These are phyloP conservation scores for Mycena rosella DNA, from an alignment of 768 basidiomycete species.

Conservation along the genomic window DNA sequence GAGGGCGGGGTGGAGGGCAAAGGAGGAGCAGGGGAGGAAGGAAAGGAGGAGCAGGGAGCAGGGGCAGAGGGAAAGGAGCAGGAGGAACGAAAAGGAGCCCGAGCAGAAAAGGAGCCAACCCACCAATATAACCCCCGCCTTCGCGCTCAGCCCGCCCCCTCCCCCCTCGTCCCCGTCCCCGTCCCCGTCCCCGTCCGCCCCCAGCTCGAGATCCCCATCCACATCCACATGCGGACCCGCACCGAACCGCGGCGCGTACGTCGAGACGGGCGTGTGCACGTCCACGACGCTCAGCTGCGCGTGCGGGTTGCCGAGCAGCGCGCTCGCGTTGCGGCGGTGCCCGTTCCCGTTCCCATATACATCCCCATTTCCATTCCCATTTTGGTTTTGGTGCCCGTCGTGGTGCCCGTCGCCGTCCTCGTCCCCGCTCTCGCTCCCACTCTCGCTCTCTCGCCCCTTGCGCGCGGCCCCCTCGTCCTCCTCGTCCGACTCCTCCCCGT, in stretches of 20 bases:
- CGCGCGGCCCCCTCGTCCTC: too few relatives aligned
- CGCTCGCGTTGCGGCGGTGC: background rate
- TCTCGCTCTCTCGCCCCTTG: too few relatives aligned
- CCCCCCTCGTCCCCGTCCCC: constrained; percentile 28
- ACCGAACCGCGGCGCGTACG: constrained; percentile 1
- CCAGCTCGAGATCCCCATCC: constrained; percentile 32
- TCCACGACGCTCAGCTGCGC: constrained; percentile 65
- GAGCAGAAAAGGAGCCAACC: constrained; percentile 43
- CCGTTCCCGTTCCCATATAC: background rate
- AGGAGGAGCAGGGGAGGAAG: too few relatives aligned
- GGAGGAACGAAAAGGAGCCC: constrained; percentile 2
- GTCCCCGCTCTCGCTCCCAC: constrained; percentile 14
- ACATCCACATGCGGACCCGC: constrained; percentile 42
- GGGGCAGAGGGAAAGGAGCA: background rate
- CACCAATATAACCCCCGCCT: constrained; percentile 91
- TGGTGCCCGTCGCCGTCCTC: background rate
- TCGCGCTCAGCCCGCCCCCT: constrained; percentile 71
- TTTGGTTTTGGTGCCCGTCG: too few relatives aligned
- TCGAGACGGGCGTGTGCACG: constrained; percentile 42
- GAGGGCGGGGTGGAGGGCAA: too few relatives aligned
- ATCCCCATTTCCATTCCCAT: background rate
- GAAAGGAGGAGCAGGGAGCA: background rate
- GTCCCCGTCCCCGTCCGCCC: constrained; percentile 44
- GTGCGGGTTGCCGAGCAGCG: constrained; percentile 56
- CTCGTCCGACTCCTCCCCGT: constrained; percentile 6